Base-by-base conservation (phyloP, 768 basidiomycete genomes). In the Leucogyrophana mollusca region DNA sequence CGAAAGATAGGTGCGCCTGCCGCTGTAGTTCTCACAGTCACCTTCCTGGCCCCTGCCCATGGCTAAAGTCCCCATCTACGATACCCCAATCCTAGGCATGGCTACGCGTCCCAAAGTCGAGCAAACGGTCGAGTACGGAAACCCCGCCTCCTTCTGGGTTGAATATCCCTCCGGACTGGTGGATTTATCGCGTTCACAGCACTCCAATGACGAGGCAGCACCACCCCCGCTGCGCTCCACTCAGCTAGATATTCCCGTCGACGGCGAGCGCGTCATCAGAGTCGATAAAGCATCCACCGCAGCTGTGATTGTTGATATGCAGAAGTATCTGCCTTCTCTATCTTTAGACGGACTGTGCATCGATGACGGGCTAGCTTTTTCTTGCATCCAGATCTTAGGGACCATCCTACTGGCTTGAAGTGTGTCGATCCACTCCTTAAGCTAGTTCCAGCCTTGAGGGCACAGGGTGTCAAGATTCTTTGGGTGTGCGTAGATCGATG, bases 231-330 rank as follows among this genome's bases (percentile, higher is more conserved):
- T 64, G 54, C 50, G 45, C 46, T 34, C 66, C 49, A 36, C 55
- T 38, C 81, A 83, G 50, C 58, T 73, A 9, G 83, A 87, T 27
- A 70, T 87, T 27, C 61, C 69, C 3, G 82, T 80, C 4, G 70
- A 80, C 47, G 74, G 77, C 14, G 71, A 73, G 17, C 71, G 81
- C 18, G 67, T 63, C 16, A 62, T 85, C 38, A 69, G 83, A 40
- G 64, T 84, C 21, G 69, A 78, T 53, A 72, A 69, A 25, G 63
- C 72, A 23, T 62, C 68, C 39, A 77, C 73, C 14, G 84, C 83
- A 9, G 61, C 79, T 44, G 76, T 85, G n/a, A 70, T 86, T 16
- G 73, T 85, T 41, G 85, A 85, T 56, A 86, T 87, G 85, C 85
- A 86, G 59, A 87, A 85, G 84, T 84, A 56, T 72, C 51, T 14